These are phyloP conservation scores for Colletotrichum paranaense DNA, from an alignment of 2,329 filamentous ascomycete species.

Conservation along the genomic window DNA sequence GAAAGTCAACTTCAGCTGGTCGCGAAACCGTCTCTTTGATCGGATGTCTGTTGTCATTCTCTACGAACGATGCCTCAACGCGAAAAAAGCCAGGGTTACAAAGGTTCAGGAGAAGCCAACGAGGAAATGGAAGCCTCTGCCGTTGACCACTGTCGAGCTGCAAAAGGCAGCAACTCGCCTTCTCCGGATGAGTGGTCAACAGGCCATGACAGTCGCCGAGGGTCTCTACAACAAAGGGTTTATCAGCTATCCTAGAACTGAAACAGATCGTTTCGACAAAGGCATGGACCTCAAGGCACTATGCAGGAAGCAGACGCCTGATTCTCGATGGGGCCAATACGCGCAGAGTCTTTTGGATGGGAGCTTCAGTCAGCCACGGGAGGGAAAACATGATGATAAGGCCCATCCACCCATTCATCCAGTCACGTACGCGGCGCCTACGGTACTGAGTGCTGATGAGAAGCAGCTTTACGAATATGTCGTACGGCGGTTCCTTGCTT, in stretches of 20 bases:
- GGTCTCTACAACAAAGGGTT: constrained; percentile 91
- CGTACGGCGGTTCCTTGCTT: constrained; percentile 90
- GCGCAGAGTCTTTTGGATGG: constrained; percentile 81
- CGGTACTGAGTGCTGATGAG: constrained; percentile 74
- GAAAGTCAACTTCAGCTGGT: constrained; percentile 87
- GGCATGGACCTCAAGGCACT: constrained; percentile 86
- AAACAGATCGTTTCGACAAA: constrained; percentile 94
- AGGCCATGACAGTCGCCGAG: constrained; percentile 91
- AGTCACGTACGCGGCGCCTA: constrained; percentile 81
- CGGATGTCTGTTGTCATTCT: constrained; percentile 82
- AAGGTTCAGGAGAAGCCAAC: constrained; percentile 93
- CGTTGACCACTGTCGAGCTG: constrained; percentile 93
- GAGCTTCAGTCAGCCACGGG: constrained; percentile 82
- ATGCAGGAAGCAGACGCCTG: constrained; percentile 85
- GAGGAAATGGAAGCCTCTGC: constrained; percentile 92
- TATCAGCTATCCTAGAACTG: constrained; percentile 97
- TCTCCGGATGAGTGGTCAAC: constrained; percentile 89
- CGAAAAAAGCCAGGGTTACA: constrained; percentile 81
- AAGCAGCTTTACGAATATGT: constrained; percentile 92
- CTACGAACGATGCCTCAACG: constrained; percentile 84
- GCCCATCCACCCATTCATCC: constrained; percentile 98
- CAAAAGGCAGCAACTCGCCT: constrained; percentile 95
- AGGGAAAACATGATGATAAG: constrained; percentile 92
- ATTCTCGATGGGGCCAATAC: constrained; percentile 82
- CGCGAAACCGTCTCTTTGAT: constrained; percentile 86